A percentile compares a stretch with the other conserved stretches of the same genome.
These are phyloP conservation scores for Lentinula edodes DNA, from an alignment of 768 basidiomycete genomes.

Conservation along the genomic window DNA sequence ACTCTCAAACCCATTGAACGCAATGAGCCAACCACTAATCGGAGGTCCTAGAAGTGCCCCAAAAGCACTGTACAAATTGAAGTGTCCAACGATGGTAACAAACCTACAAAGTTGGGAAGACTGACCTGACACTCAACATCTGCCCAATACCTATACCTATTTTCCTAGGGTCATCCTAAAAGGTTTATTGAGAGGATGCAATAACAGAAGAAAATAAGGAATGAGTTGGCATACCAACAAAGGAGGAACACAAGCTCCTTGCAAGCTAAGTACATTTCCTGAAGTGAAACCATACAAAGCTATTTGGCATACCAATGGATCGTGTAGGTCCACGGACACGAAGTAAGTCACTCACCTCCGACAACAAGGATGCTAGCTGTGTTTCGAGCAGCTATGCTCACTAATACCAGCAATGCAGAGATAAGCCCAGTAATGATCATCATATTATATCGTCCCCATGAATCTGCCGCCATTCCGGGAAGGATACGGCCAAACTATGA, in stretches of 20 bases:
- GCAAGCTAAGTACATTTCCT: conserved; percentile 12
- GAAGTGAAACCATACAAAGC: conserved; percentile 15
- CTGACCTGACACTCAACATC: conserved; percentile 13
- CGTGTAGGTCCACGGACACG: background rate
- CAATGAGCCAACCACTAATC: conserved; percentile 12
- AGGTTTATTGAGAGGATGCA: background rate
- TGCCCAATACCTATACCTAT: conserved; percentile 14
- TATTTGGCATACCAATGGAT: background rate
- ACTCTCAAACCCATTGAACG: conserved; percentile 10
- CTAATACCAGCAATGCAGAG: conserved; percentile 10
- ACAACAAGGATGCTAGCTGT: conserved; percentile 12
- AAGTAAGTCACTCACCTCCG: background rate
- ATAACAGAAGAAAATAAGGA: no score
- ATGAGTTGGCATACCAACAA: conserved; percentile 6
- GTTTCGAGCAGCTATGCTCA: conserved; percentile 13
- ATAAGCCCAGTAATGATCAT: conserved; percentile 9
- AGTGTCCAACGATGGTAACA: background rate
- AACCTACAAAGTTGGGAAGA: background rate
- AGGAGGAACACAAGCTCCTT: conserved; percentile 13
- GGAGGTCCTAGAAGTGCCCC: conserved; percentile 9
- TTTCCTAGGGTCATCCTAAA: conserved; percentile 13
- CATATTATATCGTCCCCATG: conserved; percentile 14
- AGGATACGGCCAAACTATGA: background rate
- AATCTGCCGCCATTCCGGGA: conserved; percentile 13
- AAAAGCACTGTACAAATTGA: background rate